Conservation (phyloP, 345 rosid species). For the Corymbia maculata region DNA sequence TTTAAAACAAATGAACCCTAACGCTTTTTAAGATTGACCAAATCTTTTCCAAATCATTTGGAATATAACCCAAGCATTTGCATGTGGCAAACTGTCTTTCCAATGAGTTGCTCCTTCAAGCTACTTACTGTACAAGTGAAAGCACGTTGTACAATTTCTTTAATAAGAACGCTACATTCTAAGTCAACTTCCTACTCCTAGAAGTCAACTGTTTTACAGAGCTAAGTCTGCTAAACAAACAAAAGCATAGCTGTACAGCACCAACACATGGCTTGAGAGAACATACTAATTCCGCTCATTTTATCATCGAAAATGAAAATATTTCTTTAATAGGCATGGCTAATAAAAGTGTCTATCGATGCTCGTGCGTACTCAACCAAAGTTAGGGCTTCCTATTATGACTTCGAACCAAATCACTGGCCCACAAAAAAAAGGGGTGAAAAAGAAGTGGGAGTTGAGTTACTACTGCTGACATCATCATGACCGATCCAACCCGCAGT, state of each 20-base stretch:
- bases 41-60: background rate
- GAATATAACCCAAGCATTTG: background rate
- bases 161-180: background rate
- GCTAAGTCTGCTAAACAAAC: background rate
- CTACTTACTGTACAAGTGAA: background rate
- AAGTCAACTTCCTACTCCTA: background rate
- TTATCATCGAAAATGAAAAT: background rate
- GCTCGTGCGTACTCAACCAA: background rate
- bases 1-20: background rate
- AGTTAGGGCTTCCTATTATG: background rate
- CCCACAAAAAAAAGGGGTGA: background rate
- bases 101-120: background rate
- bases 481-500: background rate
- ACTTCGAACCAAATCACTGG: background rate
- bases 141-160: background rate
- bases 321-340: background rate
- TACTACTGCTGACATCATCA: background rate
- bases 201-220: background rate
- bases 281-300: background rate
- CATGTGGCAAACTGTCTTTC: background rate
- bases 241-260: background rate
- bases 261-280: background rate
- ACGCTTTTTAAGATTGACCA: background rate
- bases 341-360: background rate
- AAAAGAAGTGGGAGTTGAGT: background rate